Evolutionary conservation across 1,284 basidiomycete genomes (phyloP), one percentile per base, ranked within the genome.

Genomic region (Apiotrichum brassicae): DNA sequence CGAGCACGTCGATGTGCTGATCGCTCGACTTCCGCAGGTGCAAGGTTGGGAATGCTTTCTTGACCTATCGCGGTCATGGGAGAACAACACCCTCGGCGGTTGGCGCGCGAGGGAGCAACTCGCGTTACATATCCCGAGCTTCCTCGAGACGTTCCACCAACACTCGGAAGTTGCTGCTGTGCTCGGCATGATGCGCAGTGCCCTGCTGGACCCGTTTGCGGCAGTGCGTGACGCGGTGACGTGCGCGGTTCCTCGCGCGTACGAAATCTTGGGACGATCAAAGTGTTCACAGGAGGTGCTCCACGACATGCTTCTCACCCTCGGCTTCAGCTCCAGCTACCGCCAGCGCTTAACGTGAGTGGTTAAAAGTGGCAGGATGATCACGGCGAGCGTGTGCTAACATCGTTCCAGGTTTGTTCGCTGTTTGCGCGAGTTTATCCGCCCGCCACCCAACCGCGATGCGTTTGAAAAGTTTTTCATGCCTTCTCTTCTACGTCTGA

Each of bases 61-160:
- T 22, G 76, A 76, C 20, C 64, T 92, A 47, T 67, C 79, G n/a
- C 71, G 74, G 12, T 68, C 78, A 16, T 90, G 87, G 87, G 73
- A 81, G 26, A 78, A 79, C 20, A 79, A 71, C 46, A 71, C 74
- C 53, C 75, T 89, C 48, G 79, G 77, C 24, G 81, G 82, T n/a
- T 97, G 93, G 93, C 78, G 87, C 48, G 82, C 91, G 58, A 77
- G 92, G 23, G 87, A 93, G 63, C 75, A 75, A 19, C 72, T 89
- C 46, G 81, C 83, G 18, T 76, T 79, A 54, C 76, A 78, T 50
- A 70, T 89, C 32, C 76, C 75, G 0, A 69, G 67, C 13, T 73
- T 88, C 38, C 75, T 78, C 54, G 43, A 65, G 50, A 68, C 57
- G 49, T 73, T 66, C 46, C 26, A 45, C 13, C 24, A 40, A 7